Percentiles rank a stretch among this genome's conserved stretches.
Evolutionary conservation across 495 filamentous ascomycete genomes (phyloP).

Genomic region (Aspergillus coremiiformis): DNA sequence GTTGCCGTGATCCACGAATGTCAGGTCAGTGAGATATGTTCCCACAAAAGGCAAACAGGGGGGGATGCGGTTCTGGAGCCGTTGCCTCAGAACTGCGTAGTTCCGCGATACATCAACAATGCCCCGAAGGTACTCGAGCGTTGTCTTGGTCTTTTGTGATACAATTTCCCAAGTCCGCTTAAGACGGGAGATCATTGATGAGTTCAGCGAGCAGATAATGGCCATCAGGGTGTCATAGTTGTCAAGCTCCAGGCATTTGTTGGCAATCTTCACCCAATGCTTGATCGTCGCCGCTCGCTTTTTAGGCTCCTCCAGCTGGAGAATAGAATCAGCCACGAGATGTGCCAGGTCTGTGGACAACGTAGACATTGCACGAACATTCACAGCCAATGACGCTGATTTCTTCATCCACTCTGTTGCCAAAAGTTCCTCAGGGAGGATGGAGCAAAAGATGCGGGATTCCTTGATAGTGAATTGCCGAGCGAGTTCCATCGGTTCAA

Average conservation of each 20-base stretch:
- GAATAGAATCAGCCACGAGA: constrained; percentile 91
- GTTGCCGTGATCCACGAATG: constrained; percentile 84
- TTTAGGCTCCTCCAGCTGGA: constrained; percentile 79
- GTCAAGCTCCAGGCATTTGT: constrained; percentile 77
- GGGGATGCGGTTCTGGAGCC: constrained; percentile 79
- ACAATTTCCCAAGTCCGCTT: constrained; percentile 91
- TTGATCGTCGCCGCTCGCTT: constrained; percentile 88
- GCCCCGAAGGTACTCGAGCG: constrained; percentile 65
- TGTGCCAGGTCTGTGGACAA: constrained; percentile 88
- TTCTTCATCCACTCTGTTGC: constrained; percentile 91
- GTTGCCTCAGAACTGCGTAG: constrained; percentile 80
- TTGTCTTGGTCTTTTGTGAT: constrained; percentile 74
- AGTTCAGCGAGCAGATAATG: constrained; percentile 88
- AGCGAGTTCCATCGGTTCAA: constrained; percentile 87
- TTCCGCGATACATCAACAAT: constrained; percentile 88
- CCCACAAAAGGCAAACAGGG: constrained; percentile 97
- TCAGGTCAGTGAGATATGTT: constrained; percentile 82
- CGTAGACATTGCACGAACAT: constrained; percentile 90
- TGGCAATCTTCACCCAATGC: constrained; percentile 96
- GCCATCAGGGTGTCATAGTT: constrained; percentile 98
- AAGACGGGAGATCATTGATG: constrained; percentile 84
- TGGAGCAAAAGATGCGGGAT: constrained; percentile 86
- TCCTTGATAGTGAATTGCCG: constrained; percentile 92
- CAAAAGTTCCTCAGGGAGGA: constrained; percentile 89
- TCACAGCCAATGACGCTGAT: constrained; percentile 67